Base-by-base conservation (phyloP, 2,329 filamentous ascomycete species). In the Colletotrichum sp. region DNA sequence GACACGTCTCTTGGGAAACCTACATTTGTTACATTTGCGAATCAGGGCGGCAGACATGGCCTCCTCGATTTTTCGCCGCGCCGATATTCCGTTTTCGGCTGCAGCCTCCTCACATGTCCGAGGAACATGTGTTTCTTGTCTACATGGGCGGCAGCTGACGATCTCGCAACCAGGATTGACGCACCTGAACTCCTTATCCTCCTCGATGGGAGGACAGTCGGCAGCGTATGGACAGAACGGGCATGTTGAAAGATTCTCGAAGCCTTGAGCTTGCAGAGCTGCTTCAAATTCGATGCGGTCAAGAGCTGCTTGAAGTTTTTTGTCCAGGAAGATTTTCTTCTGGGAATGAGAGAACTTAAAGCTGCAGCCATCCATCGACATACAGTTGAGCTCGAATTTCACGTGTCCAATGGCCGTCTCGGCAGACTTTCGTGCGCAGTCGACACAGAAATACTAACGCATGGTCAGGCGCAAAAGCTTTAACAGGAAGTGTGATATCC, bases 1-100 rank as follows among this genome's bases (percentile, higher is more conserved):
- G 19, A 61, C 13, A 25, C 25, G 30, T 29, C 30, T 39, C 25
- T 52, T 32, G 11, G 30, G 30, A 8, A 16, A 81, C 83, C 80
- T 80, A 86, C 91, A 92, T 78, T 89, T 89, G 79, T 95, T 95
- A 87, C 95, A 98, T 32, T 88, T 92, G 25, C 95, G 91, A 69
- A 98, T 94, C 79, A 98, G 80, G 2, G 95, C 95, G n/a, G 90
- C 89, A 4, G 94, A 95, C 94, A 96, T 96, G 25, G 95, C 95
- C 82, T 98, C 95, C 83, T 98, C 95, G 36, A 98, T 91, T 5
- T 88, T 84, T 77, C 93, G 94, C n/a, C 94, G 91, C 25, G 90
- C 87, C 6, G 89, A 89, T 9, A 92, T 81, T 1, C 92, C 91
- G 52, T 88, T 89, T 3, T 95, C 92, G 25, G 84, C 87, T 52